phyloP scores from a whole-genome alignment of 2,329 filamentous ascomycete species.

The Septoria linicola region DNA sequence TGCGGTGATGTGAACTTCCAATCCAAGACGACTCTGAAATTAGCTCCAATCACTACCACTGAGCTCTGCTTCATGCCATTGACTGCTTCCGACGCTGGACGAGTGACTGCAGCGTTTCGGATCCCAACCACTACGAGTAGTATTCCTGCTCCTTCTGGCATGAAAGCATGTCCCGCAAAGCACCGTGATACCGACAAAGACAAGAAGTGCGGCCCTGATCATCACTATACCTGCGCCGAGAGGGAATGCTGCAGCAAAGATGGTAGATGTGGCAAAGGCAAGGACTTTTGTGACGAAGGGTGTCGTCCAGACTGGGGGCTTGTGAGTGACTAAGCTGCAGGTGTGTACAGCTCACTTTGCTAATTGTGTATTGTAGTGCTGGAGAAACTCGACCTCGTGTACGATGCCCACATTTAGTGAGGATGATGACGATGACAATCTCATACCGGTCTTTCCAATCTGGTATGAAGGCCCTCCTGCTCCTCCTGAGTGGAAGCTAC shows the following conservation, averaged over 20 bases:
- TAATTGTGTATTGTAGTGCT: too few relatives aligned
- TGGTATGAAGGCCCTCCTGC: slow-evolving; percentile 8
- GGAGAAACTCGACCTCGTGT: slow-evolving; percentile 22
- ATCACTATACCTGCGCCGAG: slow-evolving; percentile 19
- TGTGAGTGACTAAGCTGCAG: neutral
- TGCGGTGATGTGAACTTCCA: slow-evolving; percentile 16
- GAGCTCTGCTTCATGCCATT: slow-evolving; percentile 15
- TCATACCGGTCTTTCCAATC: slow-evolving; percentile 16
- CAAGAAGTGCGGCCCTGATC: slow-evolving; percentile 15
- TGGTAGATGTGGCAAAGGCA: slow-evolving; percentile 18
- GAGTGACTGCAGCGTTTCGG: slow-evolving; percentile 8
- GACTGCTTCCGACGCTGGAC: neutral
- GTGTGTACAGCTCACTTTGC: too few relatives aligned
- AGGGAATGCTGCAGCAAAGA: slow-evolving; percentile 21
- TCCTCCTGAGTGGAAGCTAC: slow-evolving; percentile 3
- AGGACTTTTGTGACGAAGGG: slow-evolving; percentile 19
- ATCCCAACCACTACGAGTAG: slow-evolving; percentile 1
- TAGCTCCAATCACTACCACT: slow-evolving; percentile 10
- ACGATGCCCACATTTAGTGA: slow-evolving; percentile 2
- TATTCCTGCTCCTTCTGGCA: slow-evolving; percentile 9
- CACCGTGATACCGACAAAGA: slow-evolving; percentile 6
- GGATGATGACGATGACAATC: slow-evolving; percentile 10
- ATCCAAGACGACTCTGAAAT: slow-evolving; percentile 5
- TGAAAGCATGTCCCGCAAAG: slow-evolving; percentile 13
- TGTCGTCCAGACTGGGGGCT: slow-evolving; percentile 20